Evolutionary conservation across 2,329 filamentous ascomycete genomes (phyloP).

Genomic region (Penicillium sp.): DNA sequence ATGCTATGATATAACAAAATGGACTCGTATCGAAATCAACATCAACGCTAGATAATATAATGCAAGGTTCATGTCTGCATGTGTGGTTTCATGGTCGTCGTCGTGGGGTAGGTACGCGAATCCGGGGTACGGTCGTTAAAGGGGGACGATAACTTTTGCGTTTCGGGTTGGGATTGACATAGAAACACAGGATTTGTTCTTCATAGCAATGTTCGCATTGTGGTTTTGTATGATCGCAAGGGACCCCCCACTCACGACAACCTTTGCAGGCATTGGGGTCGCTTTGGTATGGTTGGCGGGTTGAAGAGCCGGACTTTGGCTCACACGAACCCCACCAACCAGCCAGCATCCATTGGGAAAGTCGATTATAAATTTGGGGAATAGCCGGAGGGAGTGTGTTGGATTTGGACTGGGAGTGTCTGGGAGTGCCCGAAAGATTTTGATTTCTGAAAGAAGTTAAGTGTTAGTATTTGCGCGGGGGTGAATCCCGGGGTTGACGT

Average conservation of each 20-base stretch:
- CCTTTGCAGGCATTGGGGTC: constrained; percentile 23
- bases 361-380: constrained; percentile 12
- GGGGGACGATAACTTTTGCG: neutral
- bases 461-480: neutral
- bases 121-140: neutral
- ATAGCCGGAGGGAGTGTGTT: neutral
- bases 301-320: neutral
- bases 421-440: neutral
- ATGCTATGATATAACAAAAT: neutral
- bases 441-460: neutral
- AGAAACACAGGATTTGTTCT: constrained; percentile 36
- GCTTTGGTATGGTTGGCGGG: constrained; percentile 9
- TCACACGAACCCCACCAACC: constrained; percentile 17
- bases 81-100: neutral
- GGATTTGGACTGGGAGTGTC: neutral
- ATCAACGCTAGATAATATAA: neutral
- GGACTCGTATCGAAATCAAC: neutral
- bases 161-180: constrained; percentile 30
- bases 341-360: constrained; percentile 26
- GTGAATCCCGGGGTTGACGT: neutral
- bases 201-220: constrained; percentile 34
- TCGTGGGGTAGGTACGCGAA: constrained; percentile 3
- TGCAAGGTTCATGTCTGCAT: neutral
- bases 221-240: constrained; percentile 30
- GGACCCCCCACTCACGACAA: constrained; percentile 29